Evolutionary conservation across 148 eudicot species (phyloP).

Genomic region (Cornus suecica): DNA sequence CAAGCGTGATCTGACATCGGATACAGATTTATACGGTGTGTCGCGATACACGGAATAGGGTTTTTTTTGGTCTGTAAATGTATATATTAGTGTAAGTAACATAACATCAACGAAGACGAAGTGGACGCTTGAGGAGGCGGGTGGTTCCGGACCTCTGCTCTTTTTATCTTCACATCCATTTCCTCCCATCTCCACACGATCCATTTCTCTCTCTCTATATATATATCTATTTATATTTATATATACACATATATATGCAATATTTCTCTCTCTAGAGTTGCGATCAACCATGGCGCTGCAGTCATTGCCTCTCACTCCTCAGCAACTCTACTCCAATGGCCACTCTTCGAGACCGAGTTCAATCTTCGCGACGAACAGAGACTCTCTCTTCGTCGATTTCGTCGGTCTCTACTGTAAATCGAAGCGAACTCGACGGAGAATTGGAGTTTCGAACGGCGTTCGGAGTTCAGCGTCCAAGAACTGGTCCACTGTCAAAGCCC

Average conservation of each 20-base stretch:
- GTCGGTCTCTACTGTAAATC: slow-evolving; percentile 46
- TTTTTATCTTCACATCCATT: slow-evolving; percentile 36
- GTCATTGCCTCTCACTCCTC: slow-evolving; percentile 37
- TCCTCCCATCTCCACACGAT: slow-evolving; percentile 43
- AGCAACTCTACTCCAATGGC: slow-evolving; percentile 29
- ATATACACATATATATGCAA: background rate
- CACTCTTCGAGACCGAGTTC: slow-evolving; percentile 20
- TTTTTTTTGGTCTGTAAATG: background rate
- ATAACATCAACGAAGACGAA: slow-evolving; percentile 13
- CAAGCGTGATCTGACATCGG: background rate
- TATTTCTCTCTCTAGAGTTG: background rate
- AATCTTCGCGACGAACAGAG: slow-evolving; percentile 31
- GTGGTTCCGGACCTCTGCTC: slow-evolving; percentile 27
- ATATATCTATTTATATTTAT: no score
- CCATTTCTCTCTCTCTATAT: slow-evolving; percentile 15
- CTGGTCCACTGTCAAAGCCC: slow-evolving; percentile 38
- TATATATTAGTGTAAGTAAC: no score
- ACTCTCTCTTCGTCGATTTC: slow-evolving; percentile 56
- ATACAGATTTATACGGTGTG: background rate
- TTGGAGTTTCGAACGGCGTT: slow-evolving; percentile 11
- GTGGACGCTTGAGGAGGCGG: slow-evolving; percentile 20
- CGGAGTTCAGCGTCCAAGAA: slow-evolving; percentile 6
- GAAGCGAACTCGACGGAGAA: slow-evolving; percentile 30
- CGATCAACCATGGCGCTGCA: slow-evolving; percentile 53
- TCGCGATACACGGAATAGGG: background rate